Evolutionary conservation across 352 stramenopile genomes (phyloP).

Genomic region (Phytophthora tubulina): DNA sequence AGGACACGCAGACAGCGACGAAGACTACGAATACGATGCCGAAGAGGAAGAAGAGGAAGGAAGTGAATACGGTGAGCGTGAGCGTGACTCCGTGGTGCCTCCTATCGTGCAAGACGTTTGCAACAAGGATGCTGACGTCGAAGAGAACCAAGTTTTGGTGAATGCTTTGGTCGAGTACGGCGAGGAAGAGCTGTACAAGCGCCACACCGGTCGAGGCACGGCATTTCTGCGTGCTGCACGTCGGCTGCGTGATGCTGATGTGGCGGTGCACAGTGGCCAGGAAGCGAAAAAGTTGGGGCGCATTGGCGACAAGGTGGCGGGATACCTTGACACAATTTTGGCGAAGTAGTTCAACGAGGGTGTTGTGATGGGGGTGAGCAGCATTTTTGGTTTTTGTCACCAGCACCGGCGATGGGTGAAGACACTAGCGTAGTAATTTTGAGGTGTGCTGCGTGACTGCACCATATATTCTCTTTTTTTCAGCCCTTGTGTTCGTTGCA

Average conservation of each 20-base stretch:
- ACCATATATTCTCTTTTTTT: constrained; percentile 17
- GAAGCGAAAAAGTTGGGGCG: constrained; percentile 67
- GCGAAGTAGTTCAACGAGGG: constrained; percentile 16
- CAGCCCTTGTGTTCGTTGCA: not conserved
- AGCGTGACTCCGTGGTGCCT: constrained; percentile 31
- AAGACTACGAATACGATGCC: constrained; percentile 63
- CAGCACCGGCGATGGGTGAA: constrained; percentile 11
- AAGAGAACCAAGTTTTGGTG: constrained; percentile 72
- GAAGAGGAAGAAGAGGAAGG: constrained; percentile 42
- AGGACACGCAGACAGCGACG: constrained; percentile 75
- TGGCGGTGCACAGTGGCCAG: constrained; percentile 55
- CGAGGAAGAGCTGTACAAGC: constrained; percentile 60
- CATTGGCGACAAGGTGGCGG: constrained; percentile 72
- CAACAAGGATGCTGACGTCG: constrained; percentile 44
- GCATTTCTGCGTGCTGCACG: constrained; percentile 73
- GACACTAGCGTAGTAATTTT: constrained; percentile 3
- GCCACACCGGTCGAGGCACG: constrained; percentile 67
- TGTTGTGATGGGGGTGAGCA: not conserved
- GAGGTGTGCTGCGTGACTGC: constrained; percentile 16
- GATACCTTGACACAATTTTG: constrained; percentile 64
- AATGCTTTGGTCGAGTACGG: constrained; percentile 70
- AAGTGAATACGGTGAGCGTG: constrained; percentile 39
- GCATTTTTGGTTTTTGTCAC: constrained; percentile 4
- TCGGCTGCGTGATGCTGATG: constrained; percentile 53
- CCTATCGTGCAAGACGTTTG: constrained; percentile 66